Evolutionary conservation across 306 rosid genomes (phyloP).

Genomic region (Vigna nakashimae): DNA sequence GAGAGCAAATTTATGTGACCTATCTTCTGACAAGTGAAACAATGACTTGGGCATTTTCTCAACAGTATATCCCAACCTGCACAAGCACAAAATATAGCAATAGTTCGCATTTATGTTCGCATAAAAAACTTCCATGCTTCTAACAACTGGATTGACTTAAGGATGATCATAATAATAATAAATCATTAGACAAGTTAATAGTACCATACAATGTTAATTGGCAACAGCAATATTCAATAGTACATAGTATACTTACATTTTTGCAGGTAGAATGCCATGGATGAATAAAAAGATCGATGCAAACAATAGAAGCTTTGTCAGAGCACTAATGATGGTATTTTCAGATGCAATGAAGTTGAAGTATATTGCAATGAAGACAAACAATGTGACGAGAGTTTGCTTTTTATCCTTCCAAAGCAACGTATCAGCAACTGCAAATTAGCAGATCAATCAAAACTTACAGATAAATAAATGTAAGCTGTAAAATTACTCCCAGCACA

Average conservation of each 20-base stretch:
- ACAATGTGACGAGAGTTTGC: slow-evolving; percentile 63
- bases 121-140: slow-evolving; percentile 35
- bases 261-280: slow-evolving; percentile 76
- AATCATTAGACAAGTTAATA: slow-evolving; percentile 24
- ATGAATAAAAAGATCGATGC: slow-evolving; percentile 58
- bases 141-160: slow-evolving; percentile 39
- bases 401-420: slow-evolving; percentile 96
- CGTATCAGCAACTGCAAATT: slow-evolving; percentile 86
- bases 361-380: slow-evolving; percentile 77
- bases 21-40: slow-evolving; percentile 82
- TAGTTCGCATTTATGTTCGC: slow-evolving; percentile 41
- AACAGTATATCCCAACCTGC: slow-evolving; percentile 79
- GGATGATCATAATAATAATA: slow-evolving; percentile 30
- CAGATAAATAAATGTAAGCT: slow-evolving; percentile 29
- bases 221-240: slow-evolving; percentile 26
- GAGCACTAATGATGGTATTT: slow-evolving; percentile 68
- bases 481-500: slow-evolving; percentile 27
- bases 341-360: slow-evolving; percentile 78
- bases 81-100: slow-evolving; percentile 38
- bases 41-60: slow-evolving; percentile 76
- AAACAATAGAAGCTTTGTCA: slow-evolving; percentile 74
- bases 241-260: slow-evolving; percentile 60
- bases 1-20: slow-evolving; percentile 59
- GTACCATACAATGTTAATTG: slow-evolving; percentile 24
- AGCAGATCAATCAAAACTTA: slow-evolving; percentile 36